phyloP scores from a whole-genome alignment of 2,329 filamentous ascomycete species.

The Fusarium scirpi region DNA sequence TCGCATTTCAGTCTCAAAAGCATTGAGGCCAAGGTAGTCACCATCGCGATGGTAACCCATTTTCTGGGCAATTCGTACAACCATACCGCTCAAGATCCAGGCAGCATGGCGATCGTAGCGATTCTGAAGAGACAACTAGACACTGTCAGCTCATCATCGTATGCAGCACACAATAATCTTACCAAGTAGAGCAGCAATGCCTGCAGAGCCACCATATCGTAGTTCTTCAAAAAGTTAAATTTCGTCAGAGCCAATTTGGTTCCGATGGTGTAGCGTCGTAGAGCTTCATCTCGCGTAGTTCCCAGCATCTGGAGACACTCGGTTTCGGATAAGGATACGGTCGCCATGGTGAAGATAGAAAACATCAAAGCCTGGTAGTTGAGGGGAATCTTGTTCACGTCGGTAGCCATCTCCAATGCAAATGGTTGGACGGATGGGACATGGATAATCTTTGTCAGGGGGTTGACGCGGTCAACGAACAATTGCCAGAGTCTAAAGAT shows the following conservation, averaged over 20 bases:
- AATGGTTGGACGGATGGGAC: constrained; percentile 75
- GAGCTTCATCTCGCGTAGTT: constrained; percentile 61
- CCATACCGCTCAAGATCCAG: constrained; percentile 71
- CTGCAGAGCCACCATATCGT: constrained; percentile 70
- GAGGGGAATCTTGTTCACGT: constrained; percentile 65
- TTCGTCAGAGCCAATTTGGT: constrained; percentile 63
- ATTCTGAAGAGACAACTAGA: constrained; percentile 66
- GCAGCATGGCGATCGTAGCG: constrained; percentile 69
- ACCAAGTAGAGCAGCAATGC: constrained; percentile 70
- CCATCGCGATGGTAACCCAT: constrained; percentile 76
- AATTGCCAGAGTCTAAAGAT: constrained; percentile 80
- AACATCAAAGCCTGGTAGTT: constrained; percentile 73
- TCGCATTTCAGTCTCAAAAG: constrained; percentile 76
- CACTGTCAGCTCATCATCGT: constrained; percentile 19
- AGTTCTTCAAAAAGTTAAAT: constrained; percentile 68
- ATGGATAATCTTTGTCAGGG: constrained; percentile 78
- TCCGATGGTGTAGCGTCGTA: constrained; percentile 64
- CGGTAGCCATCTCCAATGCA: constrained; percentile 71
- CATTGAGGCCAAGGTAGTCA: constrained; percentile 64
- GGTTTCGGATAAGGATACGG: constrained; percentile 65
- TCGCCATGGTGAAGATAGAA: constrained; percentile 72
- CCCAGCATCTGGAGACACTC: constrained; percentile 68
- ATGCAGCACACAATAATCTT: constrained; percentile 12
- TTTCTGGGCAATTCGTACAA: constrained; percentile 73
- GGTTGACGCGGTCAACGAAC: constrained; percentile 80